Conservation (phyloP, 2,329 filamentous ascomycete genomes). For the Orbilia brochopaga region DNA sequence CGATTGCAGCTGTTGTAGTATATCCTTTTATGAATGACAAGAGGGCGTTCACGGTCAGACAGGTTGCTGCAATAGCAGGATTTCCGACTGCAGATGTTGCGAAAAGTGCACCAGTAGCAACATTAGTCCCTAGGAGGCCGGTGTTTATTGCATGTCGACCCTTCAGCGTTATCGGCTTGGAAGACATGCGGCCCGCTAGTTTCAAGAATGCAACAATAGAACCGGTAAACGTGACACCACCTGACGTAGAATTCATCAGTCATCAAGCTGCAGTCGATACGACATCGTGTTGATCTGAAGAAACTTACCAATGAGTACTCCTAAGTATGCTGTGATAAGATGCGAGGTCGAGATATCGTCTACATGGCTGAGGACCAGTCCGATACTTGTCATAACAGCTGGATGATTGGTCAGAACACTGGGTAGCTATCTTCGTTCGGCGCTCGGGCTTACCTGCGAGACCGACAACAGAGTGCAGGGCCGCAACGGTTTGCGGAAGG, state of each 20-base stretch:
- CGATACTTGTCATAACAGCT: slow-evolving; percentile 85
- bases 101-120: slow-evolving; percentile 80
- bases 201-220: slow-evolving; percentile 90
- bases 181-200: slow-evolving; percentile 80
- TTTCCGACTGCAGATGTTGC: slow-evolving; percentile 79
- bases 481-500: slow-evolving; percentile 82
- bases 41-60: slow-evolving; percentile 75
- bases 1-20: slow-evolving; percentile 85
- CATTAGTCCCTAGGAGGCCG: slow-evolving; percentile 74
- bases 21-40: slow-evolving; percentile 85
- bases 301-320: slow-evolving; percentile 74
- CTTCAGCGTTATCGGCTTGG: slow-evolving; percentile 73
- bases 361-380: slow-evolving; percentile 78
- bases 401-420: slow-evolving; percentile 3
- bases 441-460: slow-evolving; percentile 63
- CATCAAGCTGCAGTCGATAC: background rate
- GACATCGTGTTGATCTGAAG: background rate
- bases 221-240: slow-evolving; percentile 86
- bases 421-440: background rate
- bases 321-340: slow-evolving; percentile 83
- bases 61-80: slow-evolving; percentile 77
- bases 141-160: slow-evolving; percentile 78
- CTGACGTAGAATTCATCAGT: slow-evolving; percentile 54
- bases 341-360: slow-evolving; percentile 76
- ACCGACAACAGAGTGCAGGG: slow-evolving; percentile 87